A percentile compares a stretch with the other conserved stretches of the same genome.
Evolutionary conservation across 805 yeast genomes (phyloP).

Genomic region (Cyberlindnera americana): DNA sequence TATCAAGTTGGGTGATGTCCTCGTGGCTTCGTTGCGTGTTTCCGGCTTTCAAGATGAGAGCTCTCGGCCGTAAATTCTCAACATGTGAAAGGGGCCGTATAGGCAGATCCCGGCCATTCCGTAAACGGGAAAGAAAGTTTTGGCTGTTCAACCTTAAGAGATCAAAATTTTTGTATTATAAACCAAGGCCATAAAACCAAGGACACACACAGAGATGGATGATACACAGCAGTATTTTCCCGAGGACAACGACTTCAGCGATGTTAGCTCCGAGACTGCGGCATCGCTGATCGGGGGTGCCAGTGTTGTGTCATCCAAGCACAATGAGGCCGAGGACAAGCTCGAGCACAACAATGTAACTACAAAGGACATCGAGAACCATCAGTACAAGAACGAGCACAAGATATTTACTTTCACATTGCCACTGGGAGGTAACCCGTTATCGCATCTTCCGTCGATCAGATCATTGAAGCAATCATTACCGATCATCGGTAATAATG

Average conservation of each 20-base stretch:
- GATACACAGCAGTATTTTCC: slow-evolving; percentile 4
- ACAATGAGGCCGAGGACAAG: slow-evolving; percentile 8
- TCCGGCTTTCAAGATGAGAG: no score
- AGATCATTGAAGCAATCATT: slow-evolving; percentile 16
- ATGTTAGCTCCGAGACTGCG: slow-evolving; percentile 12
- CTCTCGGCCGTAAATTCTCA: no score
- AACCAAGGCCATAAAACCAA: no score
- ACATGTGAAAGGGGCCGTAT: background rate
- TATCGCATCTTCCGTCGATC: slow-evolving; percentile 25
- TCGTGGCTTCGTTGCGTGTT: no score
- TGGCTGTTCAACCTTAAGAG: no score
- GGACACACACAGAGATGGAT: no score
- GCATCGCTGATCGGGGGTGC: slow-evolving; percentile 45
- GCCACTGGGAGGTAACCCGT: slow-evolving; percentile 36
- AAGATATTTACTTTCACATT: slow-evolving; percentile 35
- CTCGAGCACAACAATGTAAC: slow-evolving; percentile 14
- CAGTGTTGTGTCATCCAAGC: slow-evolving; percentile 21
- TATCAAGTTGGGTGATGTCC: no score
- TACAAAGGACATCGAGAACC: slow-evolving; percentile 16
- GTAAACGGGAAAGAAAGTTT: no score
- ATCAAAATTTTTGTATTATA: no score
- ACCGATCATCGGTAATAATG: slow-evolving; percentile 21
- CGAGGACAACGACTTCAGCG: slow-evolving; percentile 5
- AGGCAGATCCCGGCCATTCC: no score
- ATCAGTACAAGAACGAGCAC: slow-evolving; percentile 24